These are phyloP conservation scores for Saccharata proteae DNA, from an alignment of 2,329 filamentous ascomycete species.

Conservation along the genomic window DNA sequence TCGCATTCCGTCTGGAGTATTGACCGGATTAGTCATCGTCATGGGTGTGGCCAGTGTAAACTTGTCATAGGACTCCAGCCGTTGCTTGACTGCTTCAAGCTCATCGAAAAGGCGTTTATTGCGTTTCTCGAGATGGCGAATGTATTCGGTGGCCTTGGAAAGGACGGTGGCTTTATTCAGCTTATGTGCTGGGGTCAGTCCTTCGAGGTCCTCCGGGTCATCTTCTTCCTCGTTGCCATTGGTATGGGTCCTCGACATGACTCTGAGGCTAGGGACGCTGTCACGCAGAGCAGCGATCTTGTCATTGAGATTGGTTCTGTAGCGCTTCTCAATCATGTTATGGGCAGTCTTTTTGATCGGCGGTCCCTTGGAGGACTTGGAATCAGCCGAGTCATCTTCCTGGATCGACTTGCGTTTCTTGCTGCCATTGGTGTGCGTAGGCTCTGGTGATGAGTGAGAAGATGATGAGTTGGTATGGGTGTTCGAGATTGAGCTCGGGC, in stretches of 20 bases:
- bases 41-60: slow-evolving; percentile 48
- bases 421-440: slow-evolving; percentile 16
- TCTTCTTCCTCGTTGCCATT: slow-evolving; percentile 59
- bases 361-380: slow-evolving; percentile 42
- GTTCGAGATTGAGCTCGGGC: slow-evolving; percentile 20
- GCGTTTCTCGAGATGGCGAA: slow-evolving; percentile 81
- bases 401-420: slow-evolving; percentile 28
- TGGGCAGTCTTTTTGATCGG: slow-evolving; percentile 83
- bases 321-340: slow-evolving; percentile 97
- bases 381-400: slow-evolving; percentile 41
- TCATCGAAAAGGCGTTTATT: slow-evolving; percentile 75
- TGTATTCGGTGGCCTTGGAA: slow-evolving; percentile 93
- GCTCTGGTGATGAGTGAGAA: slow-evolving; percentile 53
- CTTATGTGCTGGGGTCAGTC: slow-evolving; percentile 71
- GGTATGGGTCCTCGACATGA: slow-evolving; percentile 50
- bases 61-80: slow-evolving; percentile 54
- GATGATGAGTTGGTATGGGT: slow-evolving; percentile 23
- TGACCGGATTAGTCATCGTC: slow-evolving; percentile 18
- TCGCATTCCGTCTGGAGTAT: slow-evolving; percentile 22
- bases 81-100: slow-evolving; percentile 64
- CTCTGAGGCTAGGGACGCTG: slow-evolving; percentile 79
- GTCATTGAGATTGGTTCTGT: slow-evolving; percentile 91
- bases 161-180: slow-evolving; percentile 96
- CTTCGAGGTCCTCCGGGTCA: slow-evolving; percentile 63
- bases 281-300: slow-evolving; percentile 89